Conservation (phyloP, 1,284 basidiomycete genomes). For the Coriolopsis trogii region DNA sequence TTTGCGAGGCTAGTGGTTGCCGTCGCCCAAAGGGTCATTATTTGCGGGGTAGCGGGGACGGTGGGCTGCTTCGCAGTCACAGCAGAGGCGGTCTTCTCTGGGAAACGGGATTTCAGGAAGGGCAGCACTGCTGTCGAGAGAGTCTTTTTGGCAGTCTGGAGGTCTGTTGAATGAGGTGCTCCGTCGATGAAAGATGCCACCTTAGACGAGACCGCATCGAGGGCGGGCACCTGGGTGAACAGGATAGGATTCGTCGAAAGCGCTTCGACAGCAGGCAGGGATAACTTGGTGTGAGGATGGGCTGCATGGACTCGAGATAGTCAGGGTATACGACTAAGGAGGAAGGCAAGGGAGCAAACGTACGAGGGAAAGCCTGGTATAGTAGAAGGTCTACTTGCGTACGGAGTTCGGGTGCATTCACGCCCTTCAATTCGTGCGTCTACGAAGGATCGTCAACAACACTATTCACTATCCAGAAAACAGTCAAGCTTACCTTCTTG, state of each 20-base stretch:
- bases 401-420: conserved; percentile 64
- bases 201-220: conserved; percentile 68
- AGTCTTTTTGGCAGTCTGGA: conserved; percentile 50
- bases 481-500: conserved; percentile 56
- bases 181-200: conserved; percentile 65
- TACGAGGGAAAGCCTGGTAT: conserved; percentile 78
- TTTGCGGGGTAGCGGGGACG: conserved; percentile 28
- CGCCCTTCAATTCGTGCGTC: conserved; percentile 77
- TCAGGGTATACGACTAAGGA: neutral
- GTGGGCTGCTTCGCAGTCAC: conserved; percentile 28
- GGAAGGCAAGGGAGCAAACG: conserved; percentile 31
- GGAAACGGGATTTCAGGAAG: conserved; percentile 65
- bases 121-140: conserved; percentile 57
- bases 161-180: conserved; percentile 36
- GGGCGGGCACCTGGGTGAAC: conserved; percentile 69
- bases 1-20: conserved; percentile 49
- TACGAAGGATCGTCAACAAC: conserved; percentile 27
- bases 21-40: conserved; percentile 48
- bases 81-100: conserved; percentile 12
- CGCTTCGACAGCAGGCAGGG: conserved; percentile 62
- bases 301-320: conserved; percentile 44
- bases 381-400: conserved; percentile 74
- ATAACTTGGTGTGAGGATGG: conserved; percentile 72
- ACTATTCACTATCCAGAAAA: neutral
- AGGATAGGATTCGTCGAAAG: conserved; percentile 79